phyloP scores from a whole-genome alignment of 2,329 filamentous ascomycete genomes.

The Talaromyces piceae region DNA sequence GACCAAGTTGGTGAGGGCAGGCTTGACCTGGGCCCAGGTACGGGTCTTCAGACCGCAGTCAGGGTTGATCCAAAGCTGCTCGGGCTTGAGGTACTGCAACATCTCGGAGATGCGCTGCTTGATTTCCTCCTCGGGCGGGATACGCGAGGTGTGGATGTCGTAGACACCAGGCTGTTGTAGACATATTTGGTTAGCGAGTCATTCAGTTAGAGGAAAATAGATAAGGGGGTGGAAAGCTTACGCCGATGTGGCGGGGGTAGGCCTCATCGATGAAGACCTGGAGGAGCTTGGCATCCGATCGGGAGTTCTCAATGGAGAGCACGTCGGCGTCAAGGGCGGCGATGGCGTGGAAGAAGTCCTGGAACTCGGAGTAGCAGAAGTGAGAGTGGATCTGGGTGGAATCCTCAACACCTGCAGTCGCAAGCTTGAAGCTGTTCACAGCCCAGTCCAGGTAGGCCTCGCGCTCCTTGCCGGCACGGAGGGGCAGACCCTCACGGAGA shows the following conservation, averaged over 20 bases:
- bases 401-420: constrained; percentile 86
- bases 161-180: constrained; percentile 72
- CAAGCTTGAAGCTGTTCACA: constrained; percentile 94
- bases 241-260: constrained; percentile 93
- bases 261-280: constrained; percentile 96
- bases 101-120: constrained; percentile 97
- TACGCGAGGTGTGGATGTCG: constrained; percentile 98
- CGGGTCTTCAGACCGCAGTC: constrained; percentile 99
- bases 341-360: constrained; percentile 99
- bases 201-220: too few species aligned
- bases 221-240: too few species aligned
- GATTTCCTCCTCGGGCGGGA: constrained; percentile 96
- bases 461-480: constrained; percentile 87
- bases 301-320: constrained; percentile 99
- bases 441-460: constrained; percentile 97
- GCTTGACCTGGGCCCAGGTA: constrained; percentile 98
- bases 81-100: constrained; percentile 92
- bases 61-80: constrained; percentile 99
- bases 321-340: constrained; percentile 96
- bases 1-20: constrained; percentile 91
- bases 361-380: constrained; percentile 99
- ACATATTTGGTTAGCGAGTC: background rate
- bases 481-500: constrained; percentile 97
- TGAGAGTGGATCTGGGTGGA: constrained; percentile 99
- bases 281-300: constrained; percentile 98